Conservation (phyloP, 139 green algal genomes). For the Chlorella sp. region DNA sequence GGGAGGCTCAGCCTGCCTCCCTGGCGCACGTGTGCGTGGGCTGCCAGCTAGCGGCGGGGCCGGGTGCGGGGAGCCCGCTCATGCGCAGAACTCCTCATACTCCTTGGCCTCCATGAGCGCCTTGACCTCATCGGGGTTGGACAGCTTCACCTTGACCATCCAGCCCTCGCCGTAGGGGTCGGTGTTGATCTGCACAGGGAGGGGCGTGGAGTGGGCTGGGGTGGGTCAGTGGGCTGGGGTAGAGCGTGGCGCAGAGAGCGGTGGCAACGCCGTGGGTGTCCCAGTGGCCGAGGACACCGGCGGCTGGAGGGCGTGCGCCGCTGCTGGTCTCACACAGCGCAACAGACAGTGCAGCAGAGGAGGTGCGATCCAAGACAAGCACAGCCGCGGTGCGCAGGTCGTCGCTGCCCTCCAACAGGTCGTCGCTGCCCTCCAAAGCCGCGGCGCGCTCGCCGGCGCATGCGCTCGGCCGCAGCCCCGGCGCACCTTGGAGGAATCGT, state of each 20-base stretch:
- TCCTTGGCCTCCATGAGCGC: constrained; percentile 79
- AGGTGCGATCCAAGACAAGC: constrained; percentile 3
- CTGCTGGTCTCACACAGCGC: no score
- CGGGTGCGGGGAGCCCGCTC: no score
- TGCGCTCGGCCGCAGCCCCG: neutral
- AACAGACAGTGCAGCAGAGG: no score
- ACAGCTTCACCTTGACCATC: constrained; percentile 98
- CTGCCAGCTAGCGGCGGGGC: no score
- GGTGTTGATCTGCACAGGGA: constrained; percentile 93
- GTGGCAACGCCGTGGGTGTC: no score
- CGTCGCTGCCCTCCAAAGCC: neutral
- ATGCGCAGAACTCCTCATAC: constrained; percentile 81
- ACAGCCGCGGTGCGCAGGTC: neutral
- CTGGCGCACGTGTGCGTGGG: no score
- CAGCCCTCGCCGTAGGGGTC: constrained; percentile 86
- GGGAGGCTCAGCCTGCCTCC: no score
- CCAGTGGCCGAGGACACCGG: no score
- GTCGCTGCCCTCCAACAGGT: neutral
- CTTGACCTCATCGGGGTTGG: constrained; percentile 74
- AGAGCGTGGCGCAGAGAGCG: no score
- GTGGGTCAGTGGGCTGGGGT: no score
- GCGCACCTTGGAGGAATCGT: constrained; percentile 66
- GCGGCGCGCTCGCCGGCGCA: neutral
- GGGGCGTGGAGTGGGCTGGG: no score
- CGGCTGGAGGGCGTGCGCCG: no score